Base-by-base conservation (phyloP, 768 basidiomycete species). In the Auriscalpium orientale region DNA sequence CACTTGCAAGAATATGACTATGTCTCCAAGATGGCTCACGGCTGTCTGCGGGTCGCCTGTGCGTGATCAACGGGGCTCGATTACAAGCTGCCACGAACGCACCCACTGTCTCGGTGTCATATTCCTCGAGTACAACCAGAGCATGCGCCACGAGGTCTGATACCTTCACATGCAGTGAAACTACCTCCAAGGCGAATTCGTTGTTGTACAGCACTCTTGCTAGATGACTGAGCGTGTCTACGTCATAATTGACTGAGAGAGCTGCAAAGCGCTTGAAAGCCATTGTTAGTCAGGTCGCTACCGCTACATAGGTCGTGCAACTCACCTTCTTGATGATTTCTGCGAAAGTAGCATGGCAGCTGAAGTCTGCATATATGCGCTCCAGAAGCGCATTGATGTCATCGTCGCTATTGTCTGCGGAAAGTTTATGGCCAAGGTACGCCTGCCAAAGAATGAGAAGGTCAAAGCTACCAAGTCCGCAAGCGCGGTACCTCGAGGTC, bases 21-120 rank as follows among this genome's bases (percentile, higher is more conserved):
- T 78, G 59, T 89, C 80, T 3, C 90, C 90, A 2, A 91, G 72
- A 66, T 89, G 85, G 57, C 79, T 82, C 40, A 91, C 79, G 5
- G 89, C 89, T 16, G 84, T 87, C 68, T 91, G 90, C 16, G 90
- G 90, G 68, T 91, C 89, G 48, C 89, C 89, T 91, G 58, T 54
- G 18, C 12, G 46, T 33, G 11, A 40, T 16, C 28, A 45, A 38
- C 37, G 22, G 40, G 40, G n/a, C 35, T 7, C 36, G 1, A 18
- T 16, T 22, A n/a, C 21, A 21, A n/a, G 13, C 49, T 4, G n/a
- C 12, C 20, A 45, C 28, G 34, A 10, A 73, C 84, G 22, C 66
- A 87, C 89, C 89, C 35, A 91, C 84, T 20, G 82, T 85, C 64
- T 90, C 89, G 58, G 85, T 90, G 62, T 90, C 88, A 61, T 87